phyloP scores from a whole-genome alignment of 495 filamentous ascomycete species.

The Penicillium paxilli region DNA sequence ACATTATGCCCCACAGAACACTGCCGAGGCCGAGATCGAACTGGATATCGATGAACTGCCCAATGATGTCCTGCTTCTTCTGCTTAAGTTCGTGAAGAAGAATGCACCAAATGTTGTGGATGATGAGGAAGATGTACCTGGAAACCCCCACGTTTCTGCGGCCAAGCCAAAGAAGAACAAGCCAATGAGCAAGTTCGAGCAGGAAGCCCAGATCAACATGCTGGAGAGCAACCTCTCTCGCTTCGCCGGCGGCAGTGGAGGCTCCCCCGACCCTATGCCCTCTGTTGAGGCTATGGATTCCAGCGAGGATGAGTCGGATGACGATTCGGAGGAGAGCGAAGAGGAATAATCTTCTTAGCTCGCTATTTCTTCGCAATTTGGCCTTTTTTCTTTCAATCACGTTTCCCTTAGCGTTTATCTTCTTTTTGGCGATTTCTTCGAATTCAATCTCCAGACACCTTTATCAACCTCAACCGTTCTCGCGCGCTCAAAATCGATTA shows the following conservation, averaged over 20 bases:
- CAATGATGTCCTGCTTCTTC: slow-evolving; percentile 68
- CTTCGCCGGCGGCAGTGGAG: slow-evolving; percentile 44
- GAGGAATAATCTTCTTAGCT: slow-evolving; percentile 44
- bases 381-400: not conserved
- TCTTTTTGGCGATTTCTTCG: not conserved
- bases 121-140: slow-evolving; percentile 43
- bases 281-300: slow-evolving; percentile 50
- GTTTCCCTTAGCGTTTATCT: not conserved
- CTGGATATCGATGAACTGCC: slow-evolving; percentile 86
- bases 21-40: slow-evolving; percentile 75
- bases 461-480: not conserved
- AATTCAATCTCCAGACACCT: not conserved
- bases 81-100: slow-evolving; percentile 75
- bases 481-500: not conserved
- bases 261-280: slow-evolving; percentile 41
- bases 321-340: slow-evolving; percentile 54
- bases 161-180: slow-evolving; percentile 94
- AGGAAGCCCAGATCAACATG: slow-evolving; percentile 83
- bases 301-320: slow-evolving; percentile 52
- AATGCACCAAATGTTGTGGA: slow-evolving; percentile 56
- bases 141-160: slow-evolving; percentile 46
- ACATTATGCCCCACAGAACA: not conserved
- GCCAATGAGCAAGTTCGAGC: slow-evolving; percentile 93
- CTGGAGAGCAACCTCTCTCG: slow-evolving; percentile 60
- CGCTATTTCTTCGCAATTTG: no score